Evolutionary conservation across 2,329 filamentous ascomycete species (phyloP).

Genomic region (Ceratocystis papillata): DNA sequence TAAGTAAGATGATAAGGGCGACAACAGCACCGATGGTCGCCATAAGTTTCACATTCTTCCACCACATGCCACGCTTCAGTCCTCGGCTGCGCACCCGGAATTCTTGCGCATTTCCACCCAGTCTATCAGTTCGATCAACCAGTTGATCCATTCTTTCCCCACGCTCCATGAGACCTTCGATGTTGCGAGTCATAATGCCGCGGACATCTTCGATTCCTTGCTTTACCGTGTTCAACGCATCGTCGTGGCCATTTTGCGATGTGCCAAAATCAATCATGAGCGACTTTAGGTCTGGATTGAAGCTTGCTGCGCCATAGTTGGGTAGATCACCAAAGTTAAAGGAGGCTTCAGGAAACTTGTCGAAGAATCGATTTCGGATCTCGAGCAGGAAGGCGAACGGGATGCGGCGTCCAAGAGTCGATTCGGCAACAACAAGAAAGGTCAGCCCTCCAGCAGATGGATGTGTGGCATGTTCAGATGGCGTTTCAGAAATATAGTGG

Average conservation of each 20-base stretch:
- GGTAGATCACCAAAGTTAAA: constrained; percentile 70
- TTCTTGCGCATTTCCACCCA: constrained; percentile 80
- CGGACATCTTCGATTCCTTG: constrained; percentile 85
- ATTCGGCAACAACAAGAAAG: constrained; percentile 79
- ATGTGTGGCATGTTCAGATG: constrained; percentile 49
- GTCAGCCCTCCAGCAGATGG: constrained; percentile 69
- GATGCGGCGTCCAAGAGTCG: constrained; percentile 71
- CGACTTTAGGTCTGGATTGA: constrained; percentile 66
- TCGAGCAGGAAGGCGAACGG: constrained; percentile 88
- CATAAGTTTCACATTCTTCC: constrained; percentile 98
- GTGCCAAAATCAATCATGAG: constrained; percentile 80
- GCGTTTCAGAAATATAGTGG: constrained; percentile 84
- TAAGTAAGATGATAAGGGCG: constrained; percentile 53
- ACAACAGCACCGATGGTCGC: constrained; percentile 43
- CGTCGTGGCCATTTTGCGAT: constrained; percentile 60
- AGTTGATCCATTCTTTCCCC: constrained; percentile 88
- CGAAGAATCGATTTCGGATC: constrained; percentile 77
- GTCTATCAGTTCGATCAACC: constrained; percentile 89
- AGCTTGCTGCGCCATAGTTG: constrained; percentile 79
- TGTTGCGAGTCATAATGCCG: constrained; percentile 92
- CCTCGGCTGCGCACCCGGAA: constrained; percentile 81
- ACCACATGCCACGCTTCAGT: constrained; percentile 93
- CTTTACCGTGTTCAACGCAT: constrained; percentile 74
- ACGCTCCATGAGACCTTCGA: constrained; percentile 76
- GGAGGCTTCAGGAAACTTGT: constrained; percentile 50